phyloP scores from a whole-genome alignment of 441 rosid species.

The Adansonia rubrostipa region DNA sequence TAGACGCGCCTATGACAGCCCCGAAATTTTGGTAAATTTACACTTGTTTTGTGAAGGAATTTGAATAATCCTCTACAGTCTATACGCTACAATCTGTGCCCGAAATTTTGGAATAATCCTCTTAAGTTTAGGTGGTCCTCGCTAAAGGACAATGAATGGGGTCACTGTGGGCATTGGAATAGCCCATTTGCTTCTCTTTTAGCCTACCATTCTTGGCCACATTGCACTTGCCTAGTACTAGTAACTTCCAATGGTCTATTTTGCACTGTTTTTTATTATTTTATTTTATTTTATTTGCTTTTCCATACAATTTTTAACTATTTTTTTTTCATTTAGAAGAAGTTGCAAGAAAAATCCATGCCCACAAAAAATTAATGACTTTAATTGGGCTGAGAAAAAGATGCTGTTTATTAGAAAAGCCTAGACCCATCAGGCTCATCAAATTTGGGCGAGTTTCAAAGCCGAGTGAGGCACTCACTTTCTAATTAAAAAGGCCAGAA shows the following conservation, averaged over 20 bases:
- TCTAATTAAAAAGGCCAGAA: neutral
- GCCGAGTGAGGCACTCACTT: neutral
- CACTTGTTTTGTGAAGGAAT: neutral
- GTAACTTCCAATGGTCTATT: neutral
- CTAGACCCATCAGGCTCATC: neutral
- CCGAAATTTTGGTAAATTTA: neutral
- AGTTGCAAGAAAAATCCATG: too few relatives aligned
- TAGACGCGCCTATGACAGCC: neutral
- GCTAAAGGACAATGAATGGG: neutral
- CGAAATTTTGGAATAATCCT: too few relatives aligned
- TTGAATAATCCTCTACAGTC: neutral
- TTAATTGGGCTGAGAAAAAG: neutral
- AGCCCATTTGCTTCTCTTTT: constrained; percentile 3
- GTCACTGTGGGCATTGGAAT: neutral
- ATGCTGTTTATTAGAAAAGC: neutral
- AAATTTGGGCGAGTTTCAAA: neutral
- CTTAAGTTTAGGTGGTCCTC: neutral
- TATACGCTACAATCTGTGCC: too few relatives aligned
- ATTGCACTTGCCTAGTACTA: neutral
- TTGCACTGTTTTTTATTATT: neutral
- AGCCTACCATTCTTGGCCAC: neutral
- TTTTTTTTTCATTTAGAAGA: too few relatives aligned
- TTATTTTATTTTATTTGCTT: too few relatives aligned
- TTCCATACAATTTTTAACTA: too few relatives aligned
- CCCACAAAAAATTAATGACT: too few relatives aligned